phyloP scores from a whole-genome alignment of 352 stramenopile genomes.

The Phytopythium chamaehyphon region DNA sequence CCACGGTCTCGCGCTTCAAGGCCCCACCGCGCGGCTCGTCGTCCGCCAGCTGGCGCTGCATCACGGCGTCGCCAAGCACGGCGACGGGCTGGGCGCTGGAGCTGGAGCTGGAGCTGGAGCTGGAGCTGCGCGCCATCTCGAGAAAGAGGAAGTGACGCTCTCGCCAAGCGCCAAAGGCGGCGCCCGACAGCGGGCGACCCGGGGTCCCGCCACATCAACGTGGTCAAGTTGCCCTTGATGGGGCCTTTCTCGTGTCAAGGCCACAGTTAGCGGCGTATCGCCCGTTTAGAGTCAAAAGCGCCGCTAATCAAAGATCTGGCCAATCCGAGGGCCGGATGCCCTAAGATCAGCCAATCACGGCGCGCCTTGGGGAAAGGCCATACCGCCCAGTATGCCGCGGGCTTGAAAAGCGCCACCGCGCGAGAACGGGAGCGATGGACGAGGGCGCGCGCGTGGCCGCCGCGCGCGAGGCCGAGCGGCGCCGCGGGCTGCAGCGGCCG shows the following conservation, averaged over 20 bases:
- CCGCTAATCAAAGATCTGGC: slow-evolving; percentile 8
- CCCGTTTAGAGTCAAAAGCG: no score
- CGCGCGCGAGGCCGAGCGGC: slow-evolving; percentile 54
- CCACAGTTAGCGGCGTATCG: no score
- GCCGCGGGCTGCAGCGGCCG: slow-evolving; percentile 74
- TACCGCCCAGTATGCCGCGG: no score
- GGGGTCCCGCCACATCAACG: slow-evolving; percentile 1
- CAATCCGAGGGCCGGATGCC: no score
- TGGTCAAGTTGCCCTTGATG: slow-evolving; percentile 1
- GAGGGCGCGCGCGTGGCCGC: slow-evolving; percentile 23
- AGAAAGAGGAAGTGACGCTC: slow-evolving; percentile 3
- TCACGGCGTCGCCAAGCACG: not conserved
- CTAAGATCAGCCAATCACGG: slow-evolving; percentile 1
- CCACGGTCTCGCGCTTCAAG: not conserved
- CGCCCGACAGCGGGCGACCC: slow-evolving; percentile 1
- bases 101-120: not conserved
- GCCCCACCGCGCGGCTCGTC: not conserved
- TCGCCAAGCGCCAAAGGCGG: not conserved
- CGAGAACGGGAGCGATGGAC: slow-evolving; percentile 12
- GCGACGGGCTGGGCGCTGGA: not conserved
- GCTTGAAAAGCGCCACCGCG: no score
- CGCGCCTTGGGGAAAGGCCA: not conserved
- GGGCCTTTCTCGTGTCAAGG: not conserved
- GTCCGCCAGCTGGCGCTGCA: not conserved
- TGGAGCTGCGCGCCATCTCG: not conserved